phyloP scores from a whole-genome alignment of 371 early-diverging fungal species.

The Mucor sp. region DNA sequence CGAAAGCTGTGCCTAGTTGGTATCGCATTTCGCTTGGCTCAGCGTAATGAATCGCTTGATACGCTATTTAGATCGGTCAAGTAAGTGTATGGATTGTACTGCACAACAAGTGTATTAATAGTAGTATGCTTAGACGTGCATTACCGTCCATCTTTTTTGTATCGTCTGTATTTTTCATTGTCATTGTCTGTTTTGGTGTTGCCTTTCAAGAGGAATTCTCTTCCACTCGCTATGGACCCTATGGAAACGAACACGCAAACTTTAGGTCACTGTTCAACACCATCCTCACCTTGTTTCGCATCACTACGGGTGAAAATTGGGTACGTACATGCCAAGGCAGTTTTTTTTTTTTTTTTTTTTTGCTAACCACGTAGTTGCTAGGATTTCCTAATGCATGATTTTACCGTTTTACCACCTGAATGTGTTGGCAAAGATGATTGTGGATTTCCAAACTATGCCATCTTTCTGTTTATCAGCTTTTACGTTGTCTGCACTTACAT shows the following conservation, averaged over 20 bases:
- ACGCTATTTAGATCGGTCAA: slow-evolving; percentile 47
- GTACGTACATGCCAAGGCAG: slow-evolving; percentile 26
- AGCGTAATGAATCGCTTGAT: slow-evolving; percentile 51
- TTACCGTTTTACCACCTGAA: slow-evolving; percentile 36
- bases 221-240: slow-evolving; percentile 49
- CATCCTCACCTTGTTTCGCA: slow-evolving; percentile 50
- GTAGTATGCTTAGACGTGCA: slow-evolving; percentile 34
- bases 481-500: slow-evolving; percentile 60
- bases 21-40: slow-evolving; percentile 52
- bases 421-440: slow-evolving; percentile 52
- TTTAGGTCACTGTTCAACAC: slow-evolving; percentile 46
- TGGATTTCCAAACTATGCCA: slow-evolving; percentile 45
- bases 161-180: slow-evolving; percentile 46
- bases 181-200: slow-evolving; percentile 50
- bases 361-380: background rate
- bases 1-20: slow-evolving; percentile 40
- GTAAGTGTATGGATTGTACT: slow-evolving; percentile 28
- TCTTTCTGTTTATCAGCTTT: slow-evolving; percentile 45
- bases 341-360: no score
- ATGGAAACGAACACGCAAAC: slow-evolving; percentile 51
- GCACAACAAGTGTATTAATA: no score
- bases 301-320: slow-evolving; percentile 64
- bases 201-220: slow-evolving; percentile 54
- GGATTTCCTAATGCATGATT: slow-evolving; percentile 61
- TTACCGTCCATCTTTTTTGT: slow-evolving; percentile 48